phyloP scores from a whole-genome alignment of 169 alveolate genomes.

The Babesia bigemina region DNA sequence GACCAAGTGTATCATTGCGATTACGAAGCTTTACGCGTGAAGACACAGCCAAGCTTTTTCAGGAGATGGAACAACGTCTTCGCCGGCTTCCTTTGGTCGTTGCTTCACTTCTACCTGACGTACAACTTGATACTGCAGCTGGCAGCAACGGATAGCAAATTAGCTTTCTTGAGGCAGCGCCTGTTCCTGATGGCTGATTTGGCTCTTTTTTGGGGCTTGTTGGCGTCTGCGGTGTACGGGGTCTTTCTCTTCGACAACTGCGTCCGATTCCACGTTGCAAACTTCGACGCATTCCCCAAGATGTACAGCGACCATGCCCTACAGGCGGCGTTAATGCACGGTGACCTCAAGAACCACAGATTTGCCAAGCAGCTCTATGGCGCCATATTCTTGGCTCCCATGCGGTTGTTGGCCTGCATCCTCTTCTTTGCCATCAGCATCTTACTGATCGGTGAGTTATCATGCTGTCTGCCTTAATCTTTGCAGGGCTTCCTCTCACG shows the following conservation, averaged over 20 bases:
- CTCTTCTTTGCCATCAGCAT: not conserved
- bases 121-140: not conserved
- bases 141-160: not conserved
- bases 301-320: conserved; percentile 11
- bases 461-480: too few species aligned
- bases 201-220: conserved; percentile 1
- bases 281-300: conserved; percentile 21
- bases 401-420: conserved; percentile 6
- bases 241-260: not conserved
- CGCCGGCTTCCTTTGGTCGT: conserved; percentile 3
- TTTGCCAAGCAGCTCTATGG: conserved; percentile 3
- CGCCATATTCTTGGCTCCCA: conserved; percentile 17
- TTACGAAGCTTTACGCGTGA: not conserved
- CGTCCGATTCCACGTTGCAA: conserved; percentile 9
- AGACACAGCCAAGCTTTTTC: not conserved
- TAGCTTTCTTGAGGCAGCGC: not conserved
- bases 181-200: not conserved
- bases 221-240: not conserved
- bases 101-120: not conserved
- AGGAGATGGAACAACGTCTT: conserved; percentile 3
- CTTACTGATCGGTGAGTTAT: not conserved
- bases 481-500: conserved; percentile 6
- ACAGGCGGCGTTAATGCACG: conserved; percentile 22
- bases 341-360: conserved; percentile 24
- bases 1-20: not conserved